phyloP scores from a whole-genome alignment of 495 filamentous ascomycete genomes.

The Xylaria castorea region DNA sequence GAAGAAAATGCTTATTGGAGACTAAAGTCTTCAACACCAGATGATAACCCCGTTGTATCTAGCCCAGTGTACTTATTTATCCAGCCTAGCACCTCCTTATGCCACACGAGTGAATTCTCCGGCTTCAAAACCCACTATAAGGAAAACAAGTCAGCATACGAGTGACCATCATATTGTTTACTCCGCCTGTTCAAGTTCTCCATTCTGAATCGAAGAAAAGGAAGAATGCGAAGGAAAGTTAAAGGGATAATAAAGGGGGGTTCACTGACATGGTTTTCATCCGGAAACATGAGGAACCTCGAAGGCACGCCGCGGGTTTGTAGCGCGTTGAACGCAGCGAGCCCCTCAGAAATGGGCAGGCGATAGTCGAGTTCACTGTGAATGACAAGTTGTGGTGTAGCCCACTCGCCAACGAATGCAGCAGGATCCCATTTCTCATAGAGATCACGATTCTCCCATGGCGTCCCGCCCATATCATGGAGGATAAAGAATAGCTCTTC shows the following conservation, averaged over 20 bases:
- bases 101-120: slow-evolving; percentile 91
- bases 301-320: slow-evolving; percentile 76
- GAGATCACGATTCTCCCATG: slow-evolving; percentile 73
- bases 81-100: slow-evolving; percentile 85
- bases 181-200: neutral
- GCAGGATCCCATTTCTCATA: slow-evolving; percentile 89
- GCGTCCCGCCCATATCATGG: slow-evolving; percentile 79
- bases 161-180: neutral
- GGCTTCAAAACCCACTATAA: slow-evolving; percentile 86
- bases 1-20: slow-evolving; percentile 15
- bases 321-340: slow-evolving; percentile 87
- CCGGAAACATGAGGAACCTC: slow-evolving; percentile 81
- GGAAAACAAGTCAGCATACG: slow-evolving; percentile 27
- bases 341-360: slow-evolving; percentile 79
- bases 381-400: slow-evolving; percentile 86
- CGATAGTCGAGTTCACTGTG: slow-evolving; percentile 94
- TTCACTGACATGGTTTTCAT: slow-evolving; percentile 68
- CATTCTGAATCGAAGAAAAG: neutral
- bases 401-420: slow-evolving; percentile 69
- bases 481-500: slow-evolving; percentile 92
- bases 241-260: neutral
- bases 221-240: neutral
- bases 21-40: slow-evolving; percentile 25
- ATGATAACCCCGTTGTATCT: slow-evolving; percentile 35
- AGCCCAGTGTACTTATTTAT: slow-evolving; percentile 83